Conservation (phyloP, 177 flowering plant genomes). For the Vitis hybrid region DNA sequence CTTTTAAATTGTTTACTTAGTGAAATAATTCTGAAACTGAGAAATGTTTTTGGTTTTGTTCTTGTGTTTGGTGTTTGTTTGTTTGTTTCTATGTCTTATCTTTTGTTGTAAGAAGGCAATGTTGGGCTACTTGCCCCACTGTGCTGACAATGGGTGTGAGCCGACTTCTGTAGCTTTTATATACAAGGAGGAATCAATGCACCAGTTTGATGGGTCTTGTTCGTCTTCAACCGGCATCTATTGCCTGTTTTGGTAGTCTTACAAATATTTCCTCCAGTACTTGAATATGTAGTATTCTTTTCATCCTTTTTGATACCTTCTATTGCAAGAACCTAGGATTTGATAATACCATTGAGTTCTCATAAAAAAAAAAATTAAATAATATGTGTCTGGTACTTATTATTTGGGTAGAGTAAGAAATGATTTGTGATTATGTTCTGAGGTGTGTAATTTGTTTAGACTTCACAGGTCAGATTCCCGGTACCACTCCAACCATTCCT, state of each 20-base stretch:
- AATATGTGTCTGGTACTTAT: conserved; percentile 1
- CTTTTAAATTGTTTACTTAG: conserved; percentile 40
- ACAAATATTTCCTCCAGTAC: conserved; percentile 51
- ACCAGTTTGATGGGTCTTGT: conserved; percentile 86
- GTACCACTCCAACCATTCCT: conserved; percentile 64
- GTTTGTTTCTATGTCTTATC: conserved; percentile 83
- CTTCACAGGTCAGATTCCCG: conserved; percentile 67
- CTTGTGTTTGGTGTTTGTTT: conserved; percentile 91
- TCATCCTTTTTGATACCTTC: conserved; percentile 18
- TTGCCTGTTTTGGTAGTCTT: conserved; percentile 87
- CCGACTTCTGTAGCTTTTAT: conserved; percentile 97
- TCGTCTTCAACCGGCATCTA: conserved; percentile 78
- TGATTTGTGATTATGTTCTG: conserved; percentile 4
- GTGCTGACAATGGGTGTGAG: conserved; percentile 98
- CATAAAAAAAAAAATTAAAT: neutral
- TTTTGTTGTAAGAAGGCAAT: conserved; percentile 94
- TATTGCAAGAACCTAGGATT: conserved; percentile 26
- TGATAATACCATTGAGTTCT: conserved; percentile 6
- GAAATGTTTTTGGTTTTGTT: conserved; percentile 69
- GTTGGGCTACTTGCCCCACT: conserved; percentile 98
- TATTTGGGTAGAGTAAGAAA: neutral
- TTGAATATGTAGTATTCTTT: conserved; percentile 38
- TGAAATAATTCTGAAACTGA: conserved; percentile 75
- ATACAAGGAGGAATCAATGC: conserved; percentile 84
- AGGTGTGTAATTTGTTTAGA: conserved; percentile 19